These are phyloP conservation scores for Hortaea sp. DNA, from an alignment of 2,329 filamentous ascomycete species.

Conservation along the genomic window DNA sequence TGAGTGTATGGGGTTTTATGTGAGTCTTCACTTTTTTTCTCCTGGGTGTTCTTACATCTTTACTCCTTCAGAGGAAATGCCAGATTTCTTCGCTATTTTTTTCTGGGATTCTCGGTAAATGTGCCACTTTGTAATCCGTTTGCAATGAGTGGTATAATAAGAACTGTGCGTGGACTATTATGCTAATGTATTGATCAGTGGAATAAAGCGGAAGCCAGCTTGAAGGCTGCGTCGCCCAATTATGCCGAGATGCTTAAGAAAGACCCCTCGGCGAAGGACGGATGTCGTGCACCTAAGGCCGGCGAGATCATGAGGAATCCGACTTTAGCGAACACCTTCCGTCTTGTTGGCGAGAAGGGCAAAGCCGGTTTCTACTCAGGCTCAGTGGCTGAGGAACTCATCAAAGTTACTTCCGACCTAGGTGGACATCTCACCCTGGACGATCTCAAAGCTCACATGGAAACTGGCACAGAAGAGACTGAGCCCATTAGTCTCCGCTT, in stretches of 20 bases:
- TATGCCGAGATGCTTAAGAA: conserved; percentile 77
- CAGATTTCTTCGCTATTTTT: too few relatives aligned
- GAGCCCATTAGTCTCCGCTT: conserved; percentile 67
- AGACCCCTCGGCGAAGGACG: conserved; percentile 56
- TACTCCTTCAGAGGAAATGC: too few relatives aligned
- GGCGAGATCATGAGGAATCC: conserved; percentile 89
- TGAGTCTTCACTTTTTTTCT: conserved; percentile 34
- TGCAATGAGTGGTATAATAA: too few relatives aligned
- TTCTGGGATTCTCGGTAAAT: too few relatives aligned
- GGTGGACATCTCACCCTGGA: conserved; percentile 71
- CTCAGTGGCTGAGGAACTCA: conserved; percentile 66
- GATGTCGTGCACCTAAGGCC: conserved; percentile 61
- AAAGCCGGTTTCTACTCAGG: conserved; percentile 90
- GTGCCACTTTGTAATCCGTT: too few relatives aligned
- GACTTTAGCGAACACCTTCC: conserved; percentile 70
- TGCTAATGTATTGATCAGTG: conserved; percentile 47
- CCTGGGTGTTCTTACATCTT: too few relatives aligned
- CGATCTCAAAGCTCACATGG: conserved; percentile 69
- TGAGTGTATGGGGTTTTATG: conserved; percentile 60
- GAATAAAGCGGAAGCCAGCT: conserved; percentile 50
- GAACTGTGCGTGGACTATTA: neutral
- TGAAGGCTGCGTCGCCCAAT: conserved; percentile 73
- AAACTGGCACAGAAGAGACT: conserved; percentile 64
- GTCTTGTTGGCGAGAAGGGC: conserved; percentile 64
- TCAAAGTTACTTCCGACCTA: conserved; percentile 64